phyloP scores from a whole-genome alignment of 202 grass and related monocot species.

The Panicum hallii region DNA sequence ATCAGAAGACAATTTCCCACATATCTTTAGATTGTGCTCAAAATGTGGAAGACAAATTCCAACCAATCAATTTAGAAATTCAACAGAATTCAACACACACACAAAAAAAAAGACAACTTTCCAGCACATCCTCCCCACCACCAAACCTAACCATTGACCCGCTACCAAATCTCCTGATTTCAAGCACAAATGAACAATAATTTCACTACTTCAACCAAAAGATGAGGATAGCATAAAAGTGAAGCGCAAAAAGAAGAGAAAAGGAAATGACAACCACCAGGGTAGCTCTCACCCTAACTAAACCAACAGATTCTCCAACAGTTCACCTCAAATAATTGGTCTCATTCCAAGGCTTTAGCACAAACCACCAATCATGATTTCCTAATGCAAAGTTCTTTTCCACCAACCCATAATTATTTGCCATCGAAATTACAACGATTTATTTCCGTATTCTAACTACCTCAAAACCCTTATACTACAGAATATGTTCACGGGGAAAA shows the following conservation, averaged over 20 bases:
- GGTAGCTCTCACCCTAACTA: conserved; percentile 44
- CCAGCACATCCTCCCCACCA: conserved; percentile 51
- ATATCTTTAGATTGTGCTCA: background rate
- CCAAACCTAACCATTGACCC: conserved; percentile 48
- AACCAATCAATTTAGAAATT: conserved; percentile 33
- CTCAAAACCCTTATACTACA: background rate
- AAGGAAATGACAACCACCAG: conserved; percentile 57
- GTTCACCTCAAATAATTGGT: conserved; percentile 43
- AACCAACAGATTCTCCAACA: conserved; percentile 40
- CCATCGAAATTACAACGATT: background rate
- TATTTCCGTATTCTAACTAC: conserved; percentile 1
- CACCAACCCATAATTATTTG: background rate
- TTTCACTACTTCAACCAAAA: conserved; percentile 49
- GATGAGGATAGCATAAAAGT: background rate
- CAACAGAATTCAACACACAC: conserved; percentile 21
- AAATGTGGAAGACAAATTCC: background rate
- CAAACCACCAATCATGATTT: conserved; percentile 24
- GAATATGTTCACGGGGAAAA: background rate
- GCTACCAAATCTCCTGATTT: conserved; percentile 49
- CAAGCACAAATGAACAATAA: conserved; percentile 38
- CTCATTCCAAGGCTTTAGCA: conserved; percentile 3
- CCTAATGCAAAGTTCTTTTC: conserved; percentile 7
- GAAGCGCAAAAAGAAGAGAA: conserved; percentile 41
- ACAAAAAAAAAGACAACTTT: conserved; percentile 43
- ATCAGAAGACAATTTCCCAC: background rate